These are phyloP conservation scores for Mucor irregularis DNA, from an alignment of 371 early-diverging fungal genomes.

Conservation along the genomic window DNA sequence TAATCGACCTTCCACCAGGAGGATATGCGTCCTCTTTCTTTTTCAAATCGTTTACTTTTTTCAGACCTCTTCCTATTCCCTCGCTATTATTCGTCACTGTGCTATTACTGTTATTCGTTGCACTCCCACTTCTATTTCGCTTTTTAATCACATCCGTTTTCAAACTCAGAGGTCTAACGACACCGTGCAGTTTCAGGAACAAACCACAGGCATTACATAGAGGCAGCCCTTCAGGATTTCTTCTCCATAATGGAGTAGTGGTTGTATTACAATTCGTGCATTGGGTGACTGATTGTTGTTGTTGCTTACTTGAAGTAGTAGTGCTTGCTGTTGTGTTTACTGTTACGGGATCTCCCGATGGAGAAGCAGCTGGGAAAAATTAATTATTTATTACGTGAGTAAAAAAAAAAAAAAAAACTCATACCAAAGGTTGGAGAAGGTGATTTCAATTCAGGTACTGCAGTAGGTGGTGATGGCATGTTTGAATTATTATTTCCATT, in stretches of 20 bases:
- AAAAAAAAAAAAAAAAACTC: background rate
- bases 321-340: background rate
- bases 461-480: background rate
- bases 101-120: background rate
- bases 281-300: conserved; percentile 10
- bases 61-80: conserved; percentile 4
- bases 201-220: conserved; percentile 34
- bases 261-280: conserved; percentile 30
- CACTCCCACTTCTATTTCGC: conserved; percentile 15
- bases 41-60: background rate
- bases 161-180: conserved; percentile 28
- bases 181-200: conserved; percentile 31
- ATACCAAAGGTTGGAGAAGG: background rate
- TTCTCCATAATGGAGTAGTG: conserved; percentile 33
- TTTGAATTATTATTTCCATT: background rate
- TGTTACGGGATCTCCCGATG: conserved; percentile 15
- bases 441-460: background rate
- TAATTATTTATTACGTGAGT: conserved; percentile 8
- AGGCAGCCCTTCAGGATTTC: conserved; percentile 31
- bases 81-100: background rate
- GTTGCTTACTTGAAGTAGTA: background rate
- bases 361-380: conserved; percentile 19
- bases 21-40: conserved; percentile 2
- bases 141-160: conserved; percentile 34
- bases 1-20: conserved; percentile 11